Conservation (phyloP, 768 basidiomycete species). For the Collybiopsis confluens region DNA sequence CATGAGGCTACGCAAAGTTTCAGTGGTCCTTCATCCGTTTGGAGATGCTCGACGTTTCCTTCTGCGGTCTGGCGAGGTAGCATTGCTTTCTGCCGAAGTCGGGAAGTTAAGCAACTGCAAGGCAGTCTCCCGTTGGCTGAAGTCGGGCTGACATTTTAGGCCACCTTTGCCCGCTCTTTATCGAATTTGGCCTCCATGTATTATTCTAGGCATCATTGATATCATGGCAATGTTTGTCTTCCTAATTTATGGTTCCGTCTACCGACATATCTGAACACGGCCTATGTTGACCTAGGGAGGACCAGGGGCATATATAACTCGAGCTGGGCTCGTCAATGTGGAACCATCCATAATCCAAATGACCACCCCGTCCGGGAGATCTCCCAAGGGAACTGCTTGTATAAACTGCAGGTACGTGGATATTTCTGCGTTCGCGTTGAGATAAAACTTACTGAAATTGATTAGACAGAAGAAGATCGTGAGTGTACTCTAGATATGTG, state of each 20-base stretch:
- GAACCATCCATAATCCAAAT: not conserved
- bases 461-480: conserved; percentile 6
- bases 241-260: not conserved
- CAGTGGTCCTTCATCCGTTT: no score
- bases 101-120: no score
- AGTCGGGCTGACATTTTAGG: not conserved
- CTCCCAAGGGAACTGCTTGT: conserved; percentile 12
- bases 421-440: not conserved
- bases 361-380: not conserved
- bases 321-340: not conserved
- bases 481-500: not conserved
- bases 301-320: not conserved
- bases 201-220: not conserved
- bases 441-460: no score
- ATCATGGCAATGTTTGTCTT: not conserved
- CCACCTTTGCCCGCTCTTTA: conserved; percentile 5
- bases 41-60: no score
- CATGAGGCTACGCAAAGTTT: no score
- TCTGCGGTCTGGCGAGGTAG: no score
- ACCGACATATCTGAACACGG: not conserved
- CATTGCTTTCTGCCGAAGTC: no score
- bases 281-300: not conserved
- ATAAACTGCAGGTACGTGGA: conserved; percentile 15
- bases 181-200: not conserved
- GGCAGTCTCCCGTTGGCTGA: no score